Base-by-base conservation (phyloP, 371 early-diverging fungal genomes). In the Coemansia sp. region DNA sequence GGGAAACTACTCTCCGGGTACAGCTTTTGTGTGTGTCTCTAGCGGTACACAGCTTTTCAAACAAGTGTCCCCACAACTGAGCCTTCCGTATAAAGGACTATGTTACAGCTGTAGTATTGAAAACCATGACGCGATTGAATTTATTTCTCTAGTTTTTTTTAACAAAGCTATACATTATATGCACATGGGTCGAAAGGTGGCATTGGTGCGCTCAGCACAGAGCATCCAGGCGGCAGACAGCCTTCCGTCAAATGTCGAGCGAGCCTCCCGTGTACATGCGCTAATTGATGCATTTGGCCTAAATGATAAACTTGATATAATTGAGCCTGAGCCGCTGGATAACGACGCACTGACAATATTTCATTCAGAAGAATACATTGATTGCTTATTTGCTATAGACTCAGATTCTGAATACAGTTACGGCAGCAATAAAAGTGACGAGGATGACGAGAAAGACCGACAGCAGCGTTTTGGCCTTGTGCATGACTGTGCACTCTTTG, bases 401-500 rank as follows among this genome's bases (percentile, higher is more conserved):
- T 37, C 33, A 1, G 58, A 20, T 11, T 53, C 53, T 3, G 37
- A 28, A 6, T 8, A 16, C 55, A 47, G 20, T 26, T 23, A 18
- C 50, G 11, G 71, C 62, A 40, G 26, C 0, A 66, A 75, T 20
- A 55, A 53, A 1, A 47, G 60, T 12, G 51, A 53, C 1, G 69
- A 53, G 2, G 70, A 50, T 12, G 9, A 21, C n/a, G 57, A 70
- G 12, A 78, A 70, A n/a, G 82, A 83, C 16, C 65, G 61, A 11
- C 73, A 79, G 8, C 86, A 82, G 65, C 85, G 85, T 18, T 67
- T 60, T 51, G 77, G 77, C 5, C 72, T 75, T 2, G 16, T 64
- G 37, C 48, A 90, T 44, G 94, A 93, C 79, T 93, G 93, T 69
- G 85, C 87, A 4, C 80, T 87, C 25, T 93, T 93, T 80, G 80